Conservation (phyloP, 2,329 filamentous ascomycete species). For the Sordariomycetes sp. region DNA sequence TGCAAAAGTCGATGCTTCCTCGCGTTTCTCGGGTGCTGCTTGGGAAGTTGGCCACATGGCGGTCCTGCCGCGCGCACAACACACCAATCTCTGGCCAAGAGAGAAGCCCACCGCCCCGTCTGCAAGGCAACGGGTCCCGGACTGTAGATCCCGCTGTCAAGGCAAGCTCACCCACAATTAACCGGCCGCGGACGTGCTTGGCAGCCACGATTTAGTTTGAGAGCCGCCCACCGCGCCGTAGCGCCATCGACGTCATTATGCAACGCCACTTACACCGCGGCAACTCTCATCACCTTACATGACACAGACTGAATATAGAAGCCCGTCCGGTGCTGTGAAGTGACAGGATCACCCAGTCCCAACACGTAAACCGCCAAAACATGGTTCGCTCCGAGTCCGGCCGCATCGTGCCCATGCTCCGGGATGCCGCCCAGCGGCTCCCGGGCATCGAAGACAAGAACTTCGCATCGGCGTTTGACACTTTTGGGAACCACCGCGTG, state of each 20-base stretch:
- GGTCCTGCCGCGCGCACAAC: no score
- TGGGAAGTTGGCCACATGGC: no score
- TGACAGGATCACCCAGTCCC: not conserved
- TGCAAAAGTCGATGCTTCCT: no score
- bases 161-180: no score
- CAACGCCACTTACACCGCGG: not conserved
- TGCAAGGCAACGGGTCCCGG: no score
- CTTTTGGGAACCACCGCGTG: not conserved
- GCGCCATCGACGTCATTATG: not conserved
- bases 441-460: not conserved
- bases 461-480: not conserved
- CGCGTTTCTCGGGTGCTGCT: no score
- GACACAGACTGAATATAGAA: not conserved
- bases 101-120: no score
- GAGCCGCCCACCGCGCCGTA: not conserved
- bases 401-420: not conserved
- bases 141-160: no score
- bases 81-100: no score
- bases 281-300: not conserved
- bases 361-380: not conserved
- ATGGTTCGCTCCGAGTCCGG: not conserved
- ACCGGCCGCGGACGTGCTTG: no score
- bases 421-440: not conserved
- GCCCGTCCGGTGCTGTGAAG: not conserved
- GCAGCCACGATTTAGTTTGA: no score